Evolutionary conservation across 2,329 filamentous ascomycete species (phyloP).

Genomic region (Trichoderma atrobrunneum): DNA sequence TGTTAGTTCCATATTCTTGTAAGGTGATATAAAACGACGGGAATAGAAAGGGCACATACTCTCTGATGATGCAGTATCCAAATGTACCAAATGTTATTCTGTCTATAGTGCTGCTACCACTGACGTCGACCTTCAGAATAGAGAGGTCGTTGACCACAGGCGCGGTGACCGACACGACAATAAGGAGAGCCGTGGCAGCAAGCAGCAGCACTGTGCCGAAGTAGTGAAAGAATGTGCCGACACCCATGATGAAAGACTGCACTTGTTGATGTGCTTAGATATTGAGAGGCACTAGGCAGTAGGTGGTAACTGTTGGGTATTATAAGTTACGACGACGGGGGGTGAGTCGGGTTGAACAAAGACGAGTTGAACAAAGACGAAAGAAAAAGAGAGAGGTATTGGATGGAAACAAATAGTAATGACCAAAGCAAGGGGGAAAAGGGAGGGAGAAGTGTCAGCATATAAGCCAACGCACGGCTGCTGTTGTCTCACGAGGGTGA

Average conservation of each 20-base stretch:
- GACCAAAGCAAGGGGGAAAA: conserved; percentile 5
- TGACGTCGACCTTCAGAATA: conserved; percentile 52
- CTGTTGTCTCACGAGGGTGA: conserved; percentile 18
- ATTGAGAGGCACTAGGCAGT: background rate
- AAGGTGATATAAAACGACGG: background rate
- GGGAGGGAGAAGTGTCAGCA: conserved; percentile 9
- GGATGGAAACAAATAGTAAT: conserved; percentile 1
- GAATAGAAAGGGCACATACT: conserved; percentile 22
- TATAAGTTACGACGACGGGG: background rate
- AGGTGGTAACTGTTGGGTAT: background rate
- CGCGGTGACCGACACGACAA: conserved; percentile 57
- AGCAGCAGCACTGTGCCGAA: conserved; percentile 58
- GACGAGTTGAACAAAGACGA: background rate
- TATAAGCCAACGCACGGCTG: conserved; percentile 19
- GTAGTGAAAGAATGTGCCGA: conserved; percentile 52
- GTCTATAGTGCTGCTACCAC: conserved; percentile 30
- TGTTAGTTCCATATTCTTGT: background rate
- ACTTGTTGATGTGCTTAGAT: background rate
- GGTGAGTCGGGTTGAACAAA: background rate
- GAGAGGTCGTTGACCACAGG: conserved; percentile 56
- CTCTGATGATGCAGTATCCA: conserved; percentile 49
- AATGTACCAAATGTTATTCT: conserved; percentile 58
- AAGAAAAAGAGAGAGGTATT: conserved; percentile 1
- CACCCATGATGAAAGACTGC: conserved; percentile 40
- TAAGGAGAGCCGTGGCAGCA: conserved; percentile 51